These are phyloP conservation scores for Kitagawia praeruptora DNA, from an alignment of 129 eudicot genomes.

Conservation along the genomic window DNA sequence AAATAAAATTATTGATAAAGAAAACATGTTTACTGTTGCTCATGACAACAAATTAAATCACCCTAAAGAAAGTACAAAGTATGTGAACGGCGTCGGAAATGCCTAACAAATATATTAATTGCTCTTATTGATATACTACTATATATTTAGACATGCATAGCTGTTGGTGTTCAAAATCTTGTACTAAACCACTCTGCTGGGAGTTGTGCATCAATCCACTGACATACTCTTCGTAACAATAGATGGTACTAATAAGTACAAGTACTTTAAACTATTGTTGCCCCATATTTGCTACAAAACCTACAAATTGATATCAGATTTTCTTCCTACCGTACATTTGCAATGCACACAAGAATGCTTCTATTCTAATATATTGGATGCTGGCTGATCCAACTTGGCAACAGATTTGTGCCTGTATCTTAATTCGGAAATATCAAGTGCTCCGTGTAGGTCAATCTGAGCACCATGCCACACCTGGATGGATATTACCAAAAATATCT, in stretches of 20 bases:
- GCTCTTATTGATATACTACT: no score
- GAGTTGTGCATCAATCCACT: not conserved
- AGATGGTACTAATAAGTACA: not conserved
- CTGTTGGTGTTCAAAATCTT: not conserved
- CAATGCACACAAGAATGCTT: not conserved
- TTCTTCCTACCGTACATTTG: not conserved
- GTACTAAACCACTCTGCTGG: not conserved
- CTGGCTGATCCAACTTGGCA: not conserved
- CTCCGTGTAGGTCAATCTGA: not conserved
- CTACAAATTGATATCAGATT: not conserved
- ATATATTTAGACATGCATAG: not conserved
- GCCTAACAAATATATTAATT: no score
- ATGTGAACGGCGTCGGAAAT: no score
- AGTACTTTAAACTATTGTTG: not conserved
- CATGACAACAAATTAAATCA: no score
- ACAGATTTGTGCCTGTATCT: not conserved
- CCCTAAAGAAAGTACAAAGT: no score
- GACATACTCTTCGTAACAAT: not conserved
- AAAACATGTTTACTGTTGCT: no score
- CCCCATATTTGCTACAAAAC: not conserved
- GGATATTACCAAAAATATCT: not conserved
- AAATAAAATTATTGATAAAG: no score
- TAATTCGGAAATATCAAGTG: not conserved
- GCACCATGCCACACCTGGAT: not conserved
- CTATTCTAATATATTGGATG: not conserved